A percentile compares a stretch with the other conserved stretches of the same genome.
Conservation (phyloP, 1,284 basidiomycete genomes). For the Melampsora americana region DNA sequence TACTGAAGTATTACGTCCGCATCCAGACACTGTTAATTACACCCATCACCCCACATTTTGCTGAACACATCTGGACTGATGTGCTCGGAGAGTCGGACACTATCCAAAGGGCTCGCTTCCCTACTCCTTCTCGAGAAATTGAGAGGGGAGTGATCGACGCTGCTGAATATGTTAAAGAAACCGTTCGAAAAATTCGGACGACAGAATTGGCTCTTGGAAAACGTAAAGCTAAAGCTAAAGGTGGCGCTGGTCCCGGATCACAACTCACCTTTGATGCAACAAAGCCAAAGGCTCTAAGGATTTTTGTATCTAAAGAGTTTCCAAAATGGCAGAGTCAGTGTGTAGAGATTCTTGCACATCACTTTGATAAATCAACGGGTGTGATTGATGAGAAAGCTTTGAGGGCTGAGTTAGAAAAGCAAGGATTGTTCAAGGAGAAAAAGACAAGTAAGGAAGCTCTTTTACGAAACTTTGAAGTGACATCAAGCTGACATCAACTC, state of each 20-base stretch:
- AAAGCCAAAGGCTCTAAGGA: constrained; percentile 75
- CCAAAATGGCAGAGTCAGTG: constrained; percentile 89
- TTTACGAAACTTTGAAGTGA: background rate
- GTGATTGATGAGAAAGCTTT: constrained; percentile 81
- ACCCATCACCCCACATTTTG: constrained; percentile 90
- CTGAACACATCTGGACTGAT: constrained; percentile 82
- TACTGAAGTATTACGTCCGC: constrained; percentile 74
- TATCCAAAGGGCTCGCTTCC: constrained; percentile 79
- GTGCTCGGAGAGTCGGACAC: constrained; percentile 72
- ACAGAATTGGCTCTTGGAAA: constrained; percentile 71
- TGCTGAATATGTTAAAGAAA: constrained; percentile 62
- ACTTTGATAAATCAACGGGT: constrained; percentile 64
- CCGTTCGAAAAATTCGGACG: constrained; percentile 83
- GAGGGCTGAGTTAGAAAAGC: constrained; percentile 66
- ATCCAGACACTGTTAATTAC: constrained; percentile 73
- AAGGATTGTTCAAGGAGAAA: constrained; percentile 93
- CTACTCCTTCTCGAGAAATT: constrained; percentile 54
- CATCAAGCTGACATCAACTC: background rate
- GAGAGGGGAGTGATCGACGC: constrained; percentile 60
- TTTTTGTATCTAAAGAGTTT: constrained; percentile 87
- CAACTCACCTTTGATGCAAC: constrained; percentile 68
- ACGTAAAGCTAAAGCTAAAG: constrained; percentile 47
- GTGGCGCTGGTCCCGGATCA: constrained; percentile 5
- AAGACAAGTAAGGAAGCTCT: constrained; percentile 59
- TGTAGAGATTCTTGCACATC: constrained; percentile 70